Base-by-base conservation (phyloP, 106 monocot species). In the Hemerocallis citrina region DNA sequence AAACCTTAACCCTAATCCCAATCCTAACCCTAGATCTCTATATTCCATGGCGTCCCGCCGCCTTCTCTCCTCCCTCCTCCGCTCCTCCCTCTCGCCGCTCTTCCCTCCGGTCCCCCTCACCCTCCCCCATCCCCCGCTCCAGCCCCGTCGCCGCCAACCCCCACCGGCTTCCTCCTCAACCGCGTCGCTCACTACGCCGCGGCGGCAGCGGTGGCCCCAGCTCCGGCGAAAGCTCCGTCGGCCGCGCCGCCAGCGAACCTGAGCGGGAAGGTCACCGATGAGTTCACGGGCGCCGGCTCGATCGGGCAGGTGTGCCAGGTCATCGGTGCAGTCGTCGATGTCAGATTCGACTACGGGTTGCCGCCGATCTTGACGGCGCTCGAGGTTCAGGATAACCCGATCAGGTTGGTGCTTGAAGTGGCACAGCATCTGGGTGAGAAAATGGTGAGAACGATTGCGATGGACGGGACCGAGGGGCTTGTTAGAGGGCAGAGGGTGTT, bases 401-500 rank as follows among this genome's bases (percentile, higher is more conserved):
- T 83, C 65, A 68, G 88, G 39, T 58, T 93, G 51, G 92, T 88
- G 13, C 74, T 93, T 14, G 92, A 93, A 74, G 92, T 93, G 28
- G 88, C 92, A 0, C 92, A 93, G 34, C 70, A 70, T 48, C 62
- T 93, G 47, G 92, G 88, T 23, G 92, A 93, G 84, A 88, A 77
- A 34, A 77, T 74, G 75, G 88, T 93, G 64, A 82, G 88, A 57
- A 70, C 70, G 6, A 61, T 61, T 28, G 92, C 92, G 43, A 93
- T 93, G 88, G 92, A 93, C 45, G 88, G 88, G 40, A 93, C 92
- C 5, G 88, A 93, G 57, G 92, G 92, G 36, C 81, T 93, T 25
- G 88, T 88, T 0, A 69, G 88, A 39, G 92, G 88, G 6, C 84
- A 84, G 74, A 68, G 73, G 51, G 88, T 93, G 21, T 57, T 93